Base-by-base conservation (phyloP, 2,329 filamentous ascomycete species). In the Claviceps sp. region DNA sequence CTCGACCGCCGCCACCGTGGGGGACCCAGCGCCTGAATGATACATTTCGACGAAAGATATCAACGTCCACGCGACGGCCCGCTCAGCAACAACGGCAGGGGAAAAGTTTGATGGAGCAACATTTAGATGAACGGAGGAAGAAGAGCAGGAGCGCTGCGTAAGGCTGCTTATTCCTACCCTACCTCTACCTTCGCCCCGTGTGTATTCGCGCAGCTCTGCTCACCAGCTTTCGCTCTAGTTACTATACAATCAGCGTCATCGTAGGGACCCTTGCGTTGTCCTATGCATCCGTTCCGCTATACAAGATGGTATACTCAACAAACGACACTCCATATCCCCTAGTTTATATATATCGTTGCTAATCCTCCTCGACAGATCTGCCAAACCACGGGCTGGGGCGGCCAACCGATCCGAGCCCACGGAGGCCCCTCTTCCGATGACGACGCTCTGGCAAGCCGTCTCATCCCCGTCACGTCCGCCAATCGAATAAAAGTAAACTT, bases 401-500 rank as follows among this genome's bases (percentile, higher is more conserved):
- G 91, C 42, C 88, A 95, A 65, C 91, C 91, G 36, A 80, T 96
- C 57, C 88, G 89, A 64, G 88, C 88, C 45, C 84, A 88, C 70
- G 70, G 71, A 49, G 70, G 71, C 50, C 67, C 68, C 47, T 65
- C 68, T 47, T 65, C 63, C 50, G 73, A 76, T 53, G 74, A 72
- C 55, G 69, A 68, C 52, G 86, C 94, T 66, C 79, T 86, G 26
- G 80, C 90, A 38, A 76, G 77, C 47, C 86, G 90, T 51, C 79
- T 98, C 45, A 78, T 82, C 46, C 93, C 93, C 16, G 83, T 96
- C 40, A 86, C 81, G 17, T 76, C 81, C 59, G 85, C 87, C 53
- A 86, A 86, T 59, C 86, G 93, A 50, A 85, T 98, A 61, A 86
- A 88, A 54, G 91, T 98, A 57, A 97, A 90, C 26, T 98, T 98